Evolutionary conservation across 1,284 basidiomycete species (phyloP), one percentile per base, ranked within the genome.

Genomic region (Pholiota adiposa): DNA sequence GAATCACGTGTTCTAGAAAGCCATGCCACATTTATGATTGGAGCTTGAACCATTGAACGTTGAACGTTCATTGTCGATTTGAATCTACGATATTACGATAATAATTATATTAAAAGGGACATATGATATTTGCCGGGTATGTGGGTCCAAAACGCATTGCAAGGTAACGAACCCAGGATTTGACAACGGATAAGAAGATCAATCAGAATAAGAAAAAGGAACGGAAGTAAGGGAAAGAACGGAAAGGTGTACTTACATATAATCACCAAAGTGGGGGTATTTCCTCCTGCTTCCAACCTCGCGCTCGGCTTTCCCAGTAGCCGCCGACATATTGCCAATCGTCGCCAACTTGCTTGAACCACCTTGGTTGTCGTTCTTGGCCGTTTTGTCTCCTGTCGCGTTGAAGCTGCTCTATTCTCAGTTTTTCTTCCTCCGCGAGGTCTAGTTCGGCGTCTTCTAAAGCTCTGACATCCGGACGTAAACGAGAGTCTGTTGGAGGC

Each of bases 401-500:
- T 73, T 88, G 89, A 72, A 81, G 75, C 72, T 85, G 90, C 72
- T 97, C 96, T 11, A 97, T 76, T 31, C 83, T 79, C 27, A 78
- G 73, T 76, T 97, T 97, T 68, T 92, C 82, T 52, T 74, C 73
- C 69, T 97, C 95, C 1, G 95, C 94, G 49, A 78, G 69, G 60
- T 94, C 89, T 2, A 92, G 72, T 49, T 92, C 77, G 11, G 94
- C 95, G 63, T 92, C 85, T 73, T 97, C 96, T 46, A 96, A 79
- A 3, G 93, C 92, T 29, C 90, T 79, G 55, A 97, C 92, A 74
- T 97, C 95, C 1, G 94, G 92, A 34, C 95, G 83, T 60, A 86
- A 79, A 31, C 96, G 84, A 7, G 94, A 95, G 72, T 97, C 96
- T 0, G 95, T 96, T 0, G 87, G 85, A 0, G 94, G 91, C 5